These are phyloP conservation scores for Aspergillus oerlinghausenensis DNA, from an alignment of 2,329 filamentous ascomycete genomes.

Conservation along the genomic window DNA sequence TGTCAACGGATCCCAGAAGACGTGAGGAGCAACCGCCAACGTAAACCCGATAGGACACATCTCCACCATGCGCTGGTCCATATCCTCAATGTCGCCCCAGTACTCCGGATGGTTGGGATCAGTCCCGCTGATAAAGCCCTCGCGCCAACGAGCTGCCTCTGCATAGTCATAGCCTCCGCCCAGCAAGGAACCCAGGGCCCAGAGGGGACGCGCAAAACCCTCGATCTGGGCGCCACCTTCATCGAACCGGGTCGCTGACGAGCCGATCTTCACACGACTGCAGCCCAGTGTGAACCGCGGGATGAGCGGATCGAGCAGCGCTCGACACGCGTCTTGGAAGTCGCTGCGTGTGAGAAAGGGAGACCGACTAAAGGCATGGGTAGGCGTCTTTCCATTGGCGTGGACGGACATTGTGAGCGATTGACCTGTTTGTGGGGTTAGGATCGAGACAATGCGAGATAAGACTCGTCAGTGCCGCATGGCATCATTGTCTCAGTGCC, in stretches of 20 bases:
- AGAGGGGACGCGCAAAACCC: conserved; percentile 69
- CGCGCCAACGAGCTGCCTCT: conserved; percentile 62
- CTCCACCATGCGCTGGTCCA: conserved; percentile 80
- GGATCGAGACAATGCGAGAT: neutral
- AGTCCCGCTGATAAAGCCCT: conserved; percentile 66
- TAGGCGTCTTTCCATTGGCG: conserved; percentile 26
- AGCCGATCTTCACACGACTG: conserved; percentile 63
- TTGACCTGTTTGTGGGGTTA: neutral
- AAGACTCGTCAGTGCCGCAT: neutral
- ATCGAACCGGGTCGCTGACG: conserved; percentile 71
- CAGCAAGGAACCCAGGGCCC: conserved; percentile 67
- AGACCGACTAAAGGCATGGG: conserved; percentile 24
- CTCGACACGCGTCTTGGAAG: conserved; percentile 56
- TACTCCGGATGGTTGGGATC: conserved; percentile 67
- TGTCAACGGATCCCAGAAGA: conserved; percentile 63
- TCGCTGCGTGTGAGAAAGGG: conserved; percentile 26
- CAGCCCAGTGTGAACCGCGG: conserved; percentile 66
- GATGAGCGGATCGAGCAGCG: conserved; percentile 65
- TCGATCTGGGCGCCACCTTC: conserved; percentile 73
- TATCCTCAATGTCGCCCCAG: conserved; percentile 71
- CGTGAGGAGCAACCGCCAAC: conserved; percentile 61
- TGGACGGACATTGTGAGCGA: conserved; percentile 23
- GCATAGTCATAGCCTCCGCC: conserved; percentile 64
- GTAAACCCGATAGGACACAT: conserved; percentile 76
- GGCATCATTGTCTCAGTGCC: neutral